Percentiles rank a stretch among this genome's conserved stretches.
phyloP scores from a whole-genome alignment of 306 rosid genomes.

The Sphenostylis stenocarpa region DNA sequence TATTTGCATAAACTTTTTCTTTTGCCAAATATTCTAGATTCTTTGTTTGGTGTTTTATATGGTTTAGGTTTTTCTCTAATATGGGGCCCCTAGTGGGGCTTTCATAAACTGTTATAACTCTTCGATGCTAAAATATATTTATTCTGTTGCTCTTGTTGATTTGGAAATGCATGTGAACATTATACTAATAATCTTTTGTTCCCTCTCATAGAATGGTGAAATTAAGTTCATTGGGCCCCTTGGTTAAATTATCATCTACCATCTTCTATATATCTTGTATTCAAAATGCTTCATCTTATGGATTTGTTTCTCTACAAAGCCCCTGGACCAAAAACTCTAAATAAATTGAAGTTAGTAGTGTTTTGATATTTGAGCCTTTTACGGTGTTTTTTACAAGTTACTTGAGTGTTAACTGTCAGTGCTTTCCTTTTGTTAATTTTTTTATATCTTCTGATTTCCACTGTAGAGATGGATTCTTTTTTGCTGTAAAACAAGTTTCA shows the following conservation, averaged over 20 bases:
- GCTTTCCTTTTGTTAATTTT: background rate
- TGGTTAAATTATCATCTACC: background rate
- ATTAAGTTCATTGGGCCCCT: background rate
- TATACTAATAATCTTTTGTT: background rate
- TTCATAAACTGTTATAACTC: background rate
- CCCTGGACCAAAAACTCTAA: background rate
- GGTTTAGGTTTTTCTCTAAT: background rate
- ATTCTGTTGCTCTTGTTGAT: background rate
- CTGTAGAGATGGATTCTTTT: conserved; percentile 64
- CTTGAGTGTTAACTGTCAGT: conserved; percentile 4
- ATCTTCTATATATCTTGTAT: background rate
- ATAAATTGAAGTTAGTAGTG: background rate
- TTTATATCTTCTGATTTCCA: conserved; percentile 17
- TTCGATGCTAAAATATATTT: background rate
- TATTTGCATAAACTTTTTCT: background rate
- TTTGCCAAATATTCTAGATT: background rate
- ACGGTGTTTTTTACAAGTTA: background rate
- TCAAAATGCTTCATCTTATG: background rate
- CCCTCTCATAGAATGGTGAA: background rate
- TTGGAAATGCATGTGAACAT: background rate
- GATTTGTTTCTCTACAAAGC: background rate
- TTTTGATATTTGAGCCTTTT: conserved; percentile 12
- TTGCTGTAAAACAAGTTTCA: conserved; percentile 89
- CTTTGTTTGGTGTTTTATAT: background rate
- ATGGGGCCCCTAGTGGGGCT: background rate